phyloP scores from a whole-genome alignment of 1,139 yeast species.

The Kurtzmaniella quercitrusa region DNA sequence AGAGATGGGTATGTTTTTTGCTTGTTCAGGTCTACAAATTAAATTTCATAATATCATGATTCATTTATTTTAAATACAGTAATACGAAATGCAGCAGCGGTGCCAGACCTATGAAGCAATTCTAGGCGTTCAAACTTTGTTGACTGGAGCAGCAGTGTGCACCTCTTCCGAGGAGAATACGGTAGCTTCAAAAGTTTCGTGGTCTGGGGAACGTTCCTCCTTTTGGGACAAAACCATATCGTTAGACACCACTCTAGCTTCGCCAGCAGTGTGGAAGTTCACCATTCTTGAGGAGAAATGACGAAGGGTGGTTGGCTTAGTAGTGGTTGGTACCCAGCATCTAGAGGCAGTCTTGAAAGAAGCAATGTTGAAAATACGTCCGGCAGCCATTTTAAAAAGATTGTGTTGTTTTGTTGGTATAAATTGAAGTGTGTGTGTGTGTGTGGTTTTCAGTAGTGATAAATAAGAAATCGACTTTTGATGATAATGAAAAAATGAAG shows the following conservation, averaged over 20 bases:
- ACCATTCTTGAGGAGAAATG: slow-evolving; percentile 38
- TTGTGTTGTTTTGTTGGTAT: background rate
- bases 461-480: too few relatives aligned
- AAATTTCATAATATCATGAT: background rate
- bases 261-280: slow-evolving; percentile 33
- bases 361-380: slow-evolving; percentile 33
- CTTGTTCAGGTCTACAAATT: too few relatives aligned
- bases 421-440: background rate
- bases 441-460: background rate
- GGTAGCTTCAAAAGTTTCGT: slow-evolving; percentile 37
- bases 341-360: slow-evolving; percentile 42
- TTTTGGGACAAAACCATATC: slow-evolving; percentile 27
- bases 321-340: slow-evolving; percentile 39
- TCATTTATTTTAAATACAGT: slow-evolving; percentile 2
- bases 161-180: slow-evolving; percentile 41
- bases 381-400: slow-evolving; percentile 22
- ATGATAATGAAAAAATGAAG: background rate
- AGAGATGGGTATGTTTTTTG: too few relatives aligned
- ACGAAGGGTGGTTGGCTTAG: slow-evolving; percentile 13
- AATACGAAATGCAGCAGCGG: background rate
- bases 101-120: slow-evolving; percentile 4
- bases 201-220: slow-evolving; percentile 16
- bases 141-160: slow-evolving; percentile 46
- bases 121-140: slow-evolving; percentile 20
- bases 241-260: slow-evolving; percentile 32